These are phyloP conservation scores for Paracorniculantispora psalliotae DNA, from an alignment of 2,329 filamentous ascomycete genomes.

Conservation along the genomic window DNA sequence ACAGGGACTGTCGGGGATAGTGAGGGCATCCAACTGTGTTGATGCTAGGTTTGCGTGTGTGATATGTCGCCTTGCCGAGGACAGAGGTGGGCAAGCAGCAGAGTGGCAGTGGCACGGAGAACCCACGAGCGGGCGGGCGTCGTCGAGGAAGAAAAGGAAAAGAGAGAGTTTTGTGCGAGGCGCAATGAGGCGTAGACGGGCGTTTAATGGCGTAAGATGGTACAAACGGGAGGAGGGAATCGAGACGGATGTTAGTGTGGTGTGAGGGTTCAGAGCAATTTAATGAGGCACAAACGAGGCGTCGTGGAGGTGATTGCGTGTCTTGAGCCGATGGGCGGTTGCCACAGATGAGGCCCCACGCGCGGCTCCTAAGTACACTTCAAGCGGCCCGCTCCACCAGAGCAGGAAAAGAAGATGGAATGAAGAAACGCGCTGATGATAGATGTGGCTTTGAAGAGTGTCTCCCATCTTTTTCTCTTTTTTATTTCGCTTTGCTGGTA, in stretches of 20 bases:
- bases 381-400: no score
- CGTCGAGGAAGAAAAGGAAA: no score
- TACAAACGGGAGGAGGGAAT: not conserved
- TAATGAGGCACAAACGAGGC: constrained; percentile 8
- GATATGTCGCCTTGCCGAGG: not conserved
- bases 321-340: constrained; percentile 5
- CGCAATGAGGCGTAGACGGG: no score
- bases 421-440: no score
- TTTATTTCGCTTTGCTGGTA: no score
- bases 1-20: not conserved
- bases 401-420: no score
- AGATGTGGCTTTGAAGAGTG: no score
- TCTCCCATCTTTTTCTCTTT: no score
- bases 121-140: no score
- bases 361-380: no score
- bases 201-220: no score
- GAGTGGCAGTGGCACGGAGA: not conserved
- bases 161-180: no score
- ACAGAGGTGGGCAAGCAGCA: not conserved
- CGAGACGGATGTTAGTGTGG: not conserved
- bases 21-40: not conserved
- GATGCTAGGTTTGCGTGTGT: not conserved
- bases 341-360: constrained; percentile 10
- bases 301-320: constrained; percentile 8
- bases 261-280: constrained; percentile 9